Evolutionary conservation across 169 alveolate species (phyloP), one percentile per base, ranked within the genome.

Genomic region (Eimeria necatrix): DNA sequence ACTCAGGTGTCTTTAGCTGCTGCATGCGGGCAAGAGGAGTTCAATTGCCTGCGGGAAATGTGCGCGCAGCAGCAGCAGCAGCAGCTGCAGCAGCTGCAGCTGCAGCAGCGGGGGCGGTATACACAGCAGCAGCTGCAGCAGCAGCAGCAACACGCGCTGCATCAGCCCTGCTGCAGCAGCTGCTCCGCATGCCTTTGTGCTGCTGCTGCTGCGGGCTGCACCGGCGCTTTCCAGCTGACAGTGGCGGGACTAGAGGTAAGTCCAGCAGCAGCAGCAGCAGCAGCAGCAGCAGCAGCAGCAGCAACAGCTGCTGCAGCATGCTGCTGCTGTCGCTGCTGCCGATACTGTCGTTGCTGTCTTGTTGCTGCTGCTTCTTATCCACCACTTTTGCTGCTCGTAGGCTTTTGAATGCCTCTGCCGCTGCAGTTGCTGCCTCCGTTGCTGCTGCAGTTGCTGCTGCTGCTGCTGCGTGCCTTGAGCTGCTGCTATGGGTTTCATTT

Each of bases 131-230:
- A 76, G 64, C 48, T 5, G 20, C 83, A 71, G 51, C 83, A 71
- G 52, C 83, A 76, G 87, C 87, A 76, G 87, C 87, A 76, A 24
- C 87, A 76, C 64, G 49, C 46, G 4, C 59, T 48, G 64, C 87
- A 76, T 76, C 61, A 41, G 46, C 87, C 87, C 41, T 76, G 87
- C 87, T 76, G 59, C 87, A 76, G 61, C 87, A 76, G 87, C 68
- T 76, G 87, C 87, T 76, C 61, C 61, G 87, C 61, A 0, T 76
- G 87, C 24, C 87, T 76, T 22, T 76, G 87, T 76, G 87, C 87
- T n/a, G 87, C 64, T n/a, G 87, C 87, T 22, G 87, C 59, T 41
- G 87, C 87, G 10, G 87, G n/a, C 7, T 46, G n/a, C 61, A 18
- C 6, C 64, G 22, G 41, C 16, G 64, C 59, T 1, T 49, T 46